Conservation (phyloP, 192 early-diverging fungal genomes). For the Backusella liffmaniae region DNA sequence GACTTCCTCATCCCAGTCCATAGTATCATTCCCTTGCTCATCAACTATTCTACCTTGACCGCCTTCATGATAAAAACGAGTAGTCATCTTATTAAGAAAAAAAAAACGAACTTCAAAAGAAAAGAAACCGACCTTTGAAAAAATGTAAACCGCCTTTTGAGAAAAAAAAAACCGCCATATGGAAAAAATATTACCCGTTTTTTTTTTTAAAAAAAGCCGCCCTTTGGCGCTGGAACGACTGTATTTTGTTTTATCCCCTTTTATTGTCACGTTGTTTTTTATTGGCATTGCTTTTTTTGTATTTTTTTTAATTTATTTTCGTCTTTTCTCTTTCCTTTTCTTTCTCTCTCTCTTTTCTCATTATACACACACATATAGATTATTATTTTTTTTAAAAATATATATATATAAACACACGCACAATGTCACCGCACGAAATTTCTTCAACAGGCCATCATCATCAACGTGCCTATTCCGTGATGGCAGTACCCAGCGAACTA, state of each 20-base stretch:
- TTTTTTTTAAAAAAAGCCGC: too few relatives aligned
- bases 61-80: constrained; percentile 7
- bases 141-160: too few relatives aligned
- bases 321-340: constrained; percentile 9
- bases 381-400: neutral
- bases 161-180: too few relatives aligned
- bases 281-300: neutral
- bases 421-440: constrained; percentile 2
- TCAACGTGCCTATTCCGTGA: constrained; percentile 51
- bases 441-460: constrained; percentile 11
- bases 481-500: constrained; percentile 38
- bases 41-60: constrained; percentile 5
- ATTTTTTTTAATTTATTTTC: neutral
- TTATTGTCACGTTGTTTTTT: constrained; percentile 1
- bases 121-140: too few relatives aligned
- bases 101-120: too few relatives aligned
- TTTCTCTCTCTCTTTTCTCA: neutral
- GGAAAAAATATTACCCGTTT: too few relatives aligned
- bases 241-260: constrained; percentile 10
- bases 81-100: neutral
- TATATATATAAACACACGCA: neutral
- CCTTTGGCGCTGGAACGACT: too few relatives aligned
- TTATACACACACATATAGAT: neutral
- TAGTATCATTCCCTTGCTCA: constrained; percentile 7
- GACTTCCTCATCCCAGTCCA: constrained; percentile 8